phyloP scores from a whole-genome alignment of 2,329 filamentous ascomycete genomes.

The Fusarium sp. region DNA sequence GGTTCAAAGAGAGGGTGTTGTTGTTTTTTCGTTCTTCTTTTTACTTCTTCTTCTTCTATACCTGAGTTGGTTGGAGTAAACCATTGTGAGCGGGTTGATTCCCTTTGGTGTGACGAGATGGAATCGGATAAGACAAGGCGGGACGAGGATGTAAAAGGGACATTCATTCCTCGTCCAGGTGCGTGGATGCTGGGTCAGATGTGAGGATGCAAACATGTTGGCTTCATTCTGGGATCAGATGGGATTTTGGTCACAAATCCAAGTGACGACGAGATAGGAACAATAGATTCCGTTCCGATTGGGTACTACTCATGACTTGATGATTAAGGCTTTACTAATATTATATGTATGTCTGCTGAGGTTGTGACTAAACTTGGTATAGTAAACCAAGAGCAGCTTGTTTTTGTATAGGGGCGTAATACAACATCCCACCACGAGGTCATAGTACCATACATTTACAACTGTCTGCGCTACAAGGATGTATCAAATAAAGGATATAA shows the following conservation, averaged over 20 bases:
- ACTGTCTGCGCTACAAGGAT: background rate
- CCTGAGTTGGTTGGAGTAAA: constrained; percentile 50
- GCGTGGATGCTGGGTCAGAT: constrained; percentile 45
- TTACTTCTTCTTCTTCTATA: constrained; percentile 47
- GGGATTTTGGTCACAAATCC: constrained; percentile 45
- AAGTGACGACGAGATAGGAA: constrained; percentile 44
- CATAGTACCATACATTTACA: background rate
- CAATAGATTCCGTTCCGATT: constrained; percentile 51
- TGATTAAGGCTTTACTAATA: constrained; percentile 8
- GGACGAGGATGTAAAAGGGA: constrained; percentile 19
- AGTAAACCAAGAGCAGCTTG: background rate
- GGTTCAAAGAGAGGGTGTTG: constrained; percentile 33
- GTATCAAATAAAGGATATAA: background rate
- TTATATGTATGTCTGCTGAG: background rate
- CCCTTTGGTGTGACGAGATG: constrained; percentile 22
- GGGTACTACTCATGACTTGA: constrained; percentile 39
- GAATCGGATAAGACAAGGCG: constrained; percentile 19
- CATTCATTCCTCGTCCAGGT: constrained; percentile 32
- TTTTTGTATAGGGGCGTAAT: background rate
- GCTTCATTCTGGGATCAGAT: constrained; percentile 43
- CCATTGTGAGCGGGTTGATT: constrained; percentile 42
- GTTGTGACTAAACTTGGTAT: background rate
- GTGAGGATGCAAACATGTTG: constrained; percentile 46
- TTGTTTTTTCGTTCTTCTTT: constrained; percentile 24
- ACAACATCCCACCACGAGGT: too few species aligned